Evolutionary conservation across 225 moss, liverwort and hornwort genomes (phyloP), one percentile per base, ranked within the genome.

Genomic region (Neckera pumila): DNA sequence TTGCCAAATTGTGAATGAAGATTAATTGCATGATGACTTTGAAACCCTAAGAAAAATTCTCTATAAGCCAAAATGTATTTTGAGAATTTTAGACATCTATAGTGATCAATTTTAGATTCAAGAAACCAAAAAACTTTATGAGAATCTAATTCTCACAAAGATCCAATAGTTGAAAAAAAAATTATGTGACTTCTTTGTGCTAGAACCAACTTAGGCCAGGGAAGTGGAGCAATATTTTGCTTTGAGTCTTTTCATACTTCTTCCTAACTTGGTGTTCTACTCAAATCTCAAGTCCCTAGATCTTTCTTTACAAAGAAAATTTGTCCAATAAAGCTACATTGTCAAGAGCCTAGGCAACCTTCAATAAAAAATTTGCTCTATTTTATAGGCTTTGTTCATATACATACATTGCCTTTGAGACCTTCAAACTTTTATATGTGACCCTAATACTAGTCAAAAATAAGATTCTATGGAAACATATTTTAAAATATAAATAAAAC

Each of bases 141-240:
- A 8, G 1, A 40, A 25, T 70, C 40, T 25, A 70, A 40, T 70
- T 25, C 1, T 70, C 25, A 40, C 25, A 0, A 70, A 40, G 70
- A 19, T 25, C 8, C 1, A 23, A 40, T 40, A 40, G 70, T 40
- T 40, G 14, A 70, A n/a, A n/a, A 36, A 22, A 67, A 22, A 12
- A 4, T 9, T 2, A 9, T n/a, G 2, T 11, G 9, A 12, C 3
- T 7, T 38, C 14, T 13, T 69, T 69, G 38, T 38, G 1, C 38
- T 23, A 13, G 13, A 0, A 23, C 38, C 13, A 69, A 23, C 4
- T 67, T 0, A n/a, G 0, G 21, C 6, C 21, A n/a, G 4, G 22
- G 7, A 1, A 21, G 7, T 0, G 1, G 7, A 21, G 6, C n/a
- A n/a, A 21, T 2, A 67, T 21, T n/a, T 67, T 67, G 4, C 6